Evolutionary conservation across 352 stramenopile species (phyloP).

Genomic region (Phytophthora rubi): DNA sequence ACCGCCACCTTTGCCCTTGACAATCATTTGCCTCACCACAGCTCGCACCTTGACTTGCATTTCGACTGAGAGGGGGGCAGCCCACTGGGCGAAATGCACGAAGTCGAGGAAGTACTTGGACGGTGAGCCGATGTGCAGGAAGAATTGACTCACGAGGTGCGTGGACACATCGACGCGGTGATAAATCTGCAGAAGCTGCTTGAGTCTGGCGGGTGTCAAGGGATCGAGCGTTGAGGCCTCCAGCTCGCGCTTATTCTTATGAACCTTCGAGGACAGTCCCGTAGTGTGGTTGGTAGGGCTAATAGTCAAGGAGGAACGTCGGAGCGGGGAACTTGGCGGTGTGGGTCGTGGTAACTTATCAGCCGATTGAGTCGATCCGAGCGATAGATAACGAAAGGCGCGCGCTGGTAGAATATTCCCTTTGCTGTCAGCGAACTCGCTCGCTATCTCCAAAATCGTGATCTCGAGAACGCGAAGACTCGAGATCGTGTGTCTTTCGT

Average conservation of each 20-base stretch:
- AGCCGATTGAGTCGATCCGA: not conserved
- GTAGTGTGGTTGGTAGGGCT: slow-evolving; percentile 7
- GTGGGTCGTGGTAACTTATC: not conserved
- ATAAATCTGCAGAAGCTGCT: slow-evolving; percentile 38
- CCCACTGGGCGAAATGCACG: slow-evolving; percentile 48
- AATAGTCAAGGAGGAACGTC: not conserved
- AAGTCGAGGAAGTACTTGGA: slow-evolving; percentile 60
- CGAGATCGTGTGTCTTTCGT: slow-evolving; percentile 11
- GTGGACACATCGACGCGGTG: slow-evolving; percentile 47
- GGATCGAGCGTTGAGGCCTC: slow-evolving; percentile 34
- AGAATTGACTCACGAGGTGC: slow-evolving; percentile 61
- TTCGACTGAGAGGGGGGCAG: slow-evolving; percentile 41
- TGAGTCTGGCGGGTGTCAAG: slow-evolving; percentile 44
- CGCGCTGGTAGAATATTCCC: slow-evolving; percentile 32
- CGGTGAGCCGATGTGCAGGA: slow-evolving; percentile 47
- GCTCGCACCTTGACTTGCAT: slow-evolving; percentile 42
- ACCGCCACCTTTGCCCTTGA: slow-evolving; percentile 53
- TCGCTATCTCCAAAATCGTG: slow-evolving; percentile 40
- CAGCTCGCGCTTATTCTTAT: slow-evolving; percentile 28
- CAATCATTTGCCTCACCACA: slow-evolving; percentile 46
- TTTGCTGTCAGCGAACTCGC: slow-evolving; percentile 23
- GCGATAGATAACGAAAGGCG: slow-evolving; percentile 41
- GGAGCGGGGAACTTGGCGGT: slow-evolving; percentile 14
- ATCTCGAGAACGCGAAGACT: slow-evolving; percentile 47
- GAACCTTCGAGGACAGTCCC: slow-evolving; percentile 8